Conservation (phyloP, 176 grass and related monocot genomes). For the Neostapfia colusana region DNA sequence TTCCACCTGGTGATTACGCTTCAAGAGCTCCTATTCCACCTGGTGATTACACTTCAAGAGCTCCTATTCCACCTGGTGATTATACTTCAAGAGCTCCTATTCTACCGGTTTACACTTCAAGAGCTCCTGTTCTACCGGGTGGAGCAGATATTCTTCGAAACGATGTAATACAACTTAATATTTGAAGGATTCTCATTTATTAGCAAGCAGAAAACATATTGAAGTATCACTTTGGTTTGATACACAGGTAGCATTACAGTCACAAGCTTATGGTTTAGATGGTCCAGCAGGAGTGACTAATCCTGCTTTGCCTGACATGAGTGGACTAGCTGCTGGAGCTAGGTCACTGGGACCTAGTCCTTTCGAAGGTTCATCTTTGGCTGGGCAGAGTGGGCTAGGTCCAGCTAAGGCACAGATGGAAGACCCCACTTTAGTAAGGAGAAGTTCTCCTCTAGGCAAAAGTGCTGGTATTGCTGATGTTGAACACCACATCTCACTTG, state of each 20-base stretch:
- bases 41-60: neutral
- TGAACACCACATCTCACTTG: constrained; percentile 27
- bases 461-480: constrained; percentile 34
- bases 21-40: neutral
- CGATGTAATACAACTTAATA: constrained; percentile 49
- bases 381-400: constrained; percentile 30
- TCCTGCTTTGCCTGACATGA: constrained; percentile 37
- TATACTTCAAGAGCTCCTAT: neutral
- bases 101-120: neutral
- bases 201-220: neutral
- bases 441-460: constrained; percentile 47
- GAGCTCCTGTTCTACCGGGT: constrained; percentile 37
- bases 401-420: constrained; percentile 39
- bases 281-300: constrained; percentile 19
- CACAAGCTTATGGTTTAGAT: constrained; percentile 49
- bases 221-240: constrained; percentile 17
- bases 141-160: constrained; percentile 40
- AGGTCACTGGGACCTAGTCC: constrained; percentile 32
- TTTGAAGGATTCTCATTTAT: constrained; percentile 20
- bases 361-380: constrained; percentile 47
- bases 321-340: constrained; percentile 41
- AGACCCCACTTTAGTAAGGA: constrained; percentile 43
- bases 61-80: neutral
- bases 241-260: constrained; percentile 47
- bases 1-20: constrained; percentile 36